Evolutionary conservation across 352 stramenopile genomes (phyloP), one percentile per base, ranked within the genome.

Genomic region (Globisporangium takayamanum): DNA sequence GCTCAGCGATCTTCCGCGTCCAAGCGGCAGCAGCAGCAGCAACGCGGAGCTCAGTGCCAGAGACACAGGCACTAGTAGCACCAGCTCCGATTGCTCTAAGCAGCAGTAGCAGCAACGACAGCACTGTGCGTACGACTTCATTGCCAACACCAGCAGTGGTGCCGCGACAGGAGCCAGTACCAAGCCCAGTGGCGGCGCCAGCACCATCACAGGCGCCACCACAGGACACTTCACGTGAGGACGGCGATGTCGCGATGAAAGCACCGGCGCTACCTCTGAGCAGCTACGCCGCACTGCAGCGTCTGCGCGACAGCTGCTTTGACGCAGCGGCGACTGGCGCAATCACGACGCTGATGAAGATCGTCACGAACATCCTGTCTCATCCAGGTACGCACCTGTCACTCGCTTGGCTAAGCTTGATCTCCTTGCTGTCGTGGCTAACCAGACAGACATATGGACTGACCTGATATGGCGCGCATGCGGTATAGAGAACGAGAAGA

Each of bases 1-100:
- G 86, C 7, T 95, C 86, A 37, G 86, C 78, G 20, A 94, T 95
- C 63, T 95, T 95, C 58, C 86, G 84, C 7, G 71, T 94, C 59
- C 76, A 86, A 50, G 39, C 25, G 33, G 18, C 62, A 46, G 41
- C 41, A n/a, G 22, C 22, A 53, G 57, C 1, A 61, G 11, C 22
- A 53, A 36, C 18, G 22, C 55, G 18, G 57, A 16, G 20, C 15
- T 15, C 10, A 8, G 4, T 28, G 14, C 36, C 60, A 42, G 26
- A 16, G 1, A 41, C 46, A 11, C 26, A 52, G 47, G 3, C 20
- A 20, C 50, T 64, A 12, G 33, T 7, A 39, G 6, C 33, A 39
- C 5, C 33, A 39, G 33, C 33, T 14, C 33, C 33, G 33, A 39
- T 39, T 1, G 67, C 14, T 50, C 16, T 25, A 26, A 15, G 18